Evolutionary conservation across 2,329 filamentous ascomycete genomes (phyloP), one percentile per base, ranked within the genome.

Genomic region (Elsinoe ampelina): DNA sequence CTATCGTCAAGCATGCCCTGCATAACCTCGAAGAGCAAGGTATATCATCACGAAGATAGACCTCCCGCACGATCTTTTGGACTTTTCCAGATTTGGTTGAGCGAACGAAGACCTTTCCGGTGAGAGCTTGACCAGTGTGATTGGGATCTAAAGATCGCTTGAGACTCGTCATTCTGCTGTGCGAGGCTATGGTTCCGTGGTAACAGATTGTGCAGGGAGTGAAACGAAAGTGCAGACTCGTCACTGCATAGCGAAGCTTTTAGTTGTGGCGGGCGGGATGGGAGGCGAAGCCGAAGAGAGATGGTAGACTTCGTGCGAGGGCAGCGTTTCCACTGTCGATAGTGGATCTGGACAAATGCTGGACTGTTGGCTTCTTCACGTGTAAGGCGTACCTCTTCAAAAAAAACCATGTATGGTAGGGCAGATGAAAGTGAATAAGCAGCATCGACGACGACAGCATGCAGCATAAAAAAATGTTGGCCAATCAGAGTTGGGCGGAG

Each of bases 11-110:
- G 71, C 93, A 98, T 66, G 73, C 74, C 60, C 80, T 80, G 76
- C 93, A 98, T 43, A 98, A 77, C 71, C 85, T 87, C 22, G 92
- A 97, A 34, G 92, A 96, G 75, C 93, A 98, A 51, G 93, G 92
- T 67, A 98, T 97, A 71, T 98, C 93, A 74, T 92, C 88, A 71
- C 93, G 84, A 60, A 98, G 79, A 73, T 98, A 98, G 61, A 97
- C 80, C 76, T 98, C 93, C 66, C 91, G 84, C 63, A 98, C 93
- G 67, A 98, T 95, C 79, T 98, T 98, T 72, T 97, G 93, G 59
- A 97, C 92, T 76, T 96, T 96, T 72, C 93, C 93, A 72, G 84
- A 93, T 73, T 89, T 91, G 48, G 92, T 95, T 22, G 93, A 96
- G 59, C 93, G 83, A 61, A 98, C 88, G 69, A 95, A 98, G 65